A percentile compares a stretch with the other conserved stretches of the same genome.
Evolutionary conservation across 176 grass and related monocot species (phyloP).

Genomic region (Tillandsia fasciculata): DNA sequence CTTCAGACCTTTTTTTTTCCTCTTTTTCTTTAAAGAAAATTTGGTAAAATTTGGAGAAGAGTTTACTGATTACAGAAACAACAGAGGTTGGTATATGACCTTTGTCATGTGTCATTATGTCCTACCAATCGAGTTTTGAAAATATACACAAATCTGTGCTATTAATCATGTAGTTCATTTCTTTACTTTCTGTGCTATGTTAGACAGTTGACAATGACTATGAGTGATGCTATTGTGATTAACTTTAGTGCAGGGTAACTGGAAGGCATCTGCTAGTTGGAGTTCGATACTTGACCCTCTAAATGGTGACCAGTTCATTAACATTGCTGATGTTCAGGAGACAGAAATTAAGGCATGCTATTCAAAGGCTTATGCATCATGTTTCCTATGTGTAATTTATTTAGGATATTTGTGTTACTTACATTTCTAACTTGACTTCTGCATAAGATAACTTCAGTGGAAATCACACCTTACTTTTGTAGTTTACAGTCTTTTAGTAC

Average conservation of each 20-base stretch:
- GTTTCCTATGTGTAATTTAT: background rate
- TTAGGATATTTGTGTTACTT: background rate
- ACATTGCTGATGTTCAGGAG: slow-evolving; percentile 68
- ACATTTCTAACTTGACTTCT: background rate
- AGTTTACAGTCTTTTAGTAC: background rate
- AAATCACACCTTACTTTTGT: background rate
- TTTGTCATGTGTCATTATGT: no score
- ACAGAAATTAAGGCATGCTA: slow-evolving; percentile 59
- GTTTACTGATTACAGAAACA: no score
- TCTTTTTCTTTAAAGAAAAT: no score
- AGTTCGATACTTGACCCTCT: slow-evolving; percentile 77
- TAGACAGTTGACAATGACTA: background rate
- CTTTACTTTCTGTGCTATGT: background rate
- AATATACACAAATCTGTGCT: no score
- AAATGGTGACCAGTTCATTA: slow-evolving; percentile 84
- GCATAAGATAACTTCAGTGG: background rate
- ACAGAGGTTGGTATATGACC: no score
- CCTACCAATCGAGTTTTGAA: no score
- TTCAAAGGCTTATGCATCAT: background rate
- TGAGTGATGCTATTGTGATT: background rate
- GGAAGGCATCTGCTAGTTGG: slow-evolving; percentile 50
- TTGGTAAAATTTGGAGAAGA: no score
- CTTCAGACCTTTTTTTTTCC: no score
- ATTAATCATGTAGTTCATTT: background rate
- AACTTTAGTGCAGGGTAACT: slow-evolving; percentile 74